Conservation (phyloP, 2,329 filamentous ascomycete genomes). For the Pyrenochaeta sp. region DNA sequence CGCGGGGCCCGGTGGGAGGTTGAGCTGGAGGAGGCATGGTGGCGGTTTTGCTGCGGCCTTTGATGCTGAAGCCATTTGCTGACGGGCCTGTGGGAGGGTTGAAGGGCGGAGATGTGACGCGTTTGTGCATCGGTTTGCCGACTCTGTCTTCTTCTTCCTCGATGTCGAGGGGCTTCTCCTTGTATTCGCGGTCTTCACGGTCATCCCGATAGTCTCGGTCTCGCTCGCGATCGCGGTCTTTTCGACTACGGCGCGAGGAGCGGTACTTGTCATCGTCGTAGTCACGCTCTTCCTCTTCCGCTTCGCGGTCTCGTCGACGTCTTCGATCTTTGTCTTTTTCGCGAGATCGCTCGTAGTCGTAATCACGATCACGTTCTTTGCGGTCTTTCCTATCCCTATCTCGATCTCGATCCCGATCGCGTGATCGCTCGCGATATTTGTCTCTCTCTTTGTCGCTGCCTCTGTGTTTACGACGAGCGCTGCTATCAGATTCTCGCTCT, state of each 20-base stretch:
- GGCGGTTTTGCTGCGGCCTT: conserved; percentile 29
- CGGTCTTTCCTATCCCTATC: conserved; percentile 50
- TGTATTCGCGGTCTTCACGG: conserved; percentile 27
- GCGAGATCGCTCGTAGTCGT: conserved; percentile 44
- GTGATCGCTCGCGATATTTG: too few species aligned
- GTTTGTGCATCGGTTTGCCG: conserved; percentile 37
- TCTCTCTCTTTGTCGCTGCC: conserved; percentile 47
- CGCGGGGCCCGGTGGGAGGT: conserved; percentile 47
- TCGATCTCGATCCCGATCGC: conserved; percentile 33
- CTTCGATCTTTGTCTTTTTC: conserved; percentile 53
- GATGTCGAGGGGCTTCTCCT: conserved; percentile 17
- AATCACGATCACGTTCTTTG: conserved; percentile 60
- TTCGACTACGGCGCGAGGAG: conserved; percentile 51
- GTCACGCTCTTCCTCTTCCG: conserved; percentile 44
- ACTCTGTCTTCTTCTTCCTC: conserved; percentile 32
- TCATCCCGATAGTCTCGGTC: conserved; percentile 48
- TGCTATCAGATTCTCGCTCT: conserved; percentile 35
- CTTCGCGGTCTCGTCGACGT: conserved; percentile 59
- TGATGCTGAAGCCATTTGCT: conserved; percentile 58
- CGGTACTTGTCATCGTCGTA: conserved; percentile 51
- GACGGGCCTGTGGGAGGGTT: conserved; percentile 47
- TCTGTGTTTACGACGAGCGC: conserved; percentile 46
- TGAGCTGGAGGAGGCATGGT: conserved; percentile 40
- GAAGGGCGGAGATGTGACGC: conserved; percentile 38
- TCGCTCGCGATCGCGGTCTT: conserved; percentile 51